These are phyloP conservation scores for Aphanomyces cochlioides DNA, from an alignment of 352 stramenopile species.

Conservation along the genomic window DNA sequence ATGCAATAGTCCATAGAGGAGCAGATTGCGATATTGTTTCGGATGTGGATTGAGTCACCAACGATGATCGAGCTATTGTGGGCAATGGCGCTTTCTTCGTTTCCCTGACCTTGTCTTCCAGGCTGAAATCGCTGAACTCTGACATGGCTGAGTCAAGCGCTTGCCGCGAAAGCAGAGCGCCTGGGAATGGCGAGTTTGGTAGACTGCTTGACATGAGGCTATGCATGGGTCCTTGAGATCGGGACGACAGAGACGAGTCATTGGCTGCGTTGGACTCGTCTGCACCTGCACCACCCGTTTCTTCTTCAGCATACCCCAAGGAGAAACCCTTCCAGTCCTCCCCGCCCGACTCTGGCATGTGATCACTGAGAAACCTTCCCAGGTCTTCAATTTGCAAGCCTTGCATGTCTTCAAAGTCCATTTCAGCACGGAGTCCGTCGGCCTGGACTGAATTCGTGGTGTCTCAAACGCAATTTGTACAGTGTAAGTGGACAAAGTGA, in stretches of 20 bases:
- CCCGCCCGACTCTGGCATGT: conserved; percentile 37
- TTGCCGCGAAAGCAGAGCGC: conserved; percentile 15
- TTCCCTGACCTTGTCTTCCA: conserved; percentile 24
- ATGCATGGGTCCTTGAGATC: background rate
- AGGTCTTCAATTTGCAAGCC: conserved; percentile 70
- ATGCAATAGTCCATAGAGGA: conserved; percentile 13
- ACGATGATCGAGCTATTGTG: background rate
- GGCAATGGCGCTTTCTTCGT: background rate
- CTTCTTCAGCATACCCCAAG: conserved; percentile 58
- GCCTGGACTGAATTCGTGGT: background rate
- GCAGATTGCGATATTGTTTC: background rate
- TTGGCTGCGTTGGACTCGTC: background rate
- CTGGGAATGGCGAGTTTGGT: conserved; percentile 25
- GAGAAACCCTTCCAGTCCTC: conserved; percentile 72
- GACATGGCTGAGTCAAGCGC: conserved; percentile 25
- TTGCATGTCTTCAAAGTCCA: conserved; percentile 54
- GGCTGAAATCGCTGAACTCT: conserved; percentile 28
- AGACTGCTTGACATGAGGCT: conserved; percentile 11
- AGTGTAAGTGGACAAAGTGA: background rate
- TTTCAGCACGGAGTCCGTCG: background rate
- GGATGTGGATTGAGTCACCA: background rate
- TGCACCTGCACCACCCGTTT: background rate
- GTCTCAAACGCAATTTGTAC: background rate
- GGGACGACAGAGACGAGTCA: background rate
- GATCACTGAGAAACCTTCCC: conserved; percentile 64